These are phyloP conservation scores for Hyaloscypha hepaticicola DNA, from an alignment of 495 filamentous ascomycete genomes.

Conservation along the genomic window DNA sequence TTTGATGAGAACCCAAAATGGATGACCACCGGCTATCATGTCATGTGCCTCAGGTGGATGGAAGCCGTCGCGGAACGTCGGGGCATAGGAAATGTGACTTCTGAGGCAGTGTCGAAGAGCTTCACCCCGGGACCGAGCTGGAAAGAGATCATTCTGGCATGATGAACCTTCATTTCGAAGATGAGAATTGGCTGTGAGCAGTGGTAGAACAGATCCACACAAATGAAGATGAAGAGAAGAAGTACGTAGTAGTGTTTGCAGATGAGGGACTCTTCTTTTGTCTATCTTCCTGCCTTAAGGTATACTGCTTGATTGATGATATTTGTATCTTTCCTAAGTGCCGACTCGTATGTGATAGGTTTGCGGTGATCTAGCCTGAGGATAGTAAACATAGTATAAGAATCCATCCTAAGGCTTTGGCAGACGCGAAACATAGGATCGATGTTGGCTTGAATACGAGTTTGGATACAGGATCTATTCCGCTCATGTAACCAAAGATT, in stretches of 20 bases:
- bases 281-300: not conserved
- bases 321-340: slow-evolving; percentile 1
- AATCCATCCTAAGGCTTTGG: slow-evolving; percentile 13
- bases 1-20: no score
- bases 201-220: no score
- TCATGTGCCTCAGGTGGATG: not conserved
- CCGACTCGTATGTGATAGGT: not conserved
- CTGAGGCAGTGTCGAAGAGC: not conserved
- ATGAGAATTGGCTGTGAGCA: no score
- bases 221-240: no score
- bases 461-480: slow-evolving; percentile 7
- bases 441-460: slow-evolving; percentile 4
- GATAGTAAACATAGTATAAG: not conserved
- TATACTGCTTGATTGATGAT: not conserved
- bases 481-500: no score
- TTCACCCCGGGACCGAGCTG: not conserved
- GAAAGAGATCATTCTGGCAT: not conserved
- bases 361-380: not conserved
- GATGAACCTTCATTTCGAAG: no score
- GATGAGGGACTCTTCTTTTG: no score
- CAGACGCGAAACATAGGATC: slow-evolving; percentile 12
- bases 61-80: not conserved
- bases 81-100: not conserved
- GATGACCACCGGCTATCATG: not conserved
- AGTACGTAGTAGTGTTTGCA: no score